Conservation (phyloP, 306 rosid genomes). For the Prunus persica region Prunus_persica_NCBIv2 NC_034010.1:9122501-9123000, state of each 20-base stretch:
- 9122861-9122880: neutral
- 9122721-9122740: slow-evolving; percentile 89
- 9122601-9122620: neutral
- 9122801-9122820: slow-evolving; percentile 17
- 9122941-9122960: neutral
- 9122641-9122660: neutral
- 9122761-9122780: slow-evolving; percentile 97
- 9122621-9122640: neutral
- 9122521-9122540: neutral
- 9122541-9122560: neutral
- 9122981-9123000: too few species aligned
- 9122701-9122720: slow-evolving; percentile 54
- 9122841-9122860: neutral
- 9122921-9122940: neutral
- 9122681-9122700: neutral
- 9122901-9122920: neutral
- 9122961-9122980: neutral
- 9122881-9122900: neutral
- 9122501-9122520: neutral
- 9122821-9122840: neutral
- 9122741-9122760: slow-evolving; percentile 95
- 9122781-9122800: slow-evolving; percentile 80
- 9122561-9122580: neutral
- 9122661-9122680: slow-evolving; percentile 9
- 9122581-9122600: neutral